phyloP scores from a whole-genome alignment of 1,284 basidiomycete species.

The Irpex rosettiformis region DNA sequence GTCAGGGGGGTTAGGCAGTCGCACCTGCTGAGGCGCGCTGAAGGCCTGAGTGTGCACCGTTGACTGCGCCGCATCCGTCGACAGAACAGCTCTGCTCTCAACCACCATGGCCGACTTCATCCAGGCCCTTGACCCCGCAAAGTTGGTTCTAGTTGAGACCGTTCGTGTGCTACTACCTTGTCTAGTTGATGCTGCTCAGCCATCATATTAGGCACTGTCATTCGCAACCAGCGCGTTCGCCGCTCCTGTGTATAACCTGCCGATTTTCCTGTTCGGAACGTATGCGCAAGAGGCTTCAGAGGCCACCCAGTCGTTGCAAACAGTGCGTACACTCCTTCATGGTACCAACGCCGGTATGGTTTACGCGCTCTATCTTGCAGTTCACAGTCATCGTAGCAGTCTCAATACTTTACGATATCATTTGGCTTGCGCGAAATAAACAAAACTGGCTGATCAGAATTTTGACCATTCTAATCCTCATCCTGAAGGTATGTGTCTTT shows the following conservation, averaged over 20 bases:
- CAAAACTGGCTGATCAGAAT: constrained; percentile 56
- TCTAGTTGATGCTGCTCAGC: constrained; percentile 8
- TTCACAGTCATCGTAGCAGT: constrained; percentile 60
- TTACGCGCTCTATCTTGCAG: constrained; percentile 32
- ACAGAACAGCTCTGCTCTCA: not conserved
- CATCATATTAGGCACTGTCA: constrained; percentile 42
- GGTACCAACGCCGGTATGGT: not conserved
- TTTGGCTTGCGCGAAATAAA: constrained; percentile 60
- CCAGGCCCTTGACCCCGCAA: constrained; percentile 65
- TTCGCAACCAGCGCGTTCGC: constrained; percentile 57
- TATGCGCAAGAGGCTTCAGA: constrained; percentile 69
- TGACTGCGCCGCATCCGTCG: too few species aligned
- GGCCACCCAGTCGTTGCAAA: constrained; percentile 57
- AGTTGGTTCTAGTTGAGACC: constrained; percentile 60
- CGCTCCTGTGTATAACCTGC: constrained; percentile 66
- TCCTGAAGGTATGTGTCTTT: constrained; percentile 55
- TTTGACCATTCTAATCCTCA: constrained; percentile 53
- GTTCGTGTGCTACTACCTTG: constrained; percentile 34
- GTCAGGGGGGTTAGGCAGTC: not conserved
- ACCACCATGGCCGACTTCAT: constrained; percentile 60
- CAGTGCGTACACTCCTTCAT: constrained; percentile 37
- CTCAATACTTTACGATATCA: constrained; percentile 63
- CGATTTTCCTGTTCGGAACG: constrained; percentile 72
- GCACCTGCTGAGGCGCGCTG: not conserved
- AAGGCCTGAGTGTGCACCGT: too few species aligned